Conservation (phyloP, 1,139 yeast genomes). For the Hanseniaspora sp. region DNA sequence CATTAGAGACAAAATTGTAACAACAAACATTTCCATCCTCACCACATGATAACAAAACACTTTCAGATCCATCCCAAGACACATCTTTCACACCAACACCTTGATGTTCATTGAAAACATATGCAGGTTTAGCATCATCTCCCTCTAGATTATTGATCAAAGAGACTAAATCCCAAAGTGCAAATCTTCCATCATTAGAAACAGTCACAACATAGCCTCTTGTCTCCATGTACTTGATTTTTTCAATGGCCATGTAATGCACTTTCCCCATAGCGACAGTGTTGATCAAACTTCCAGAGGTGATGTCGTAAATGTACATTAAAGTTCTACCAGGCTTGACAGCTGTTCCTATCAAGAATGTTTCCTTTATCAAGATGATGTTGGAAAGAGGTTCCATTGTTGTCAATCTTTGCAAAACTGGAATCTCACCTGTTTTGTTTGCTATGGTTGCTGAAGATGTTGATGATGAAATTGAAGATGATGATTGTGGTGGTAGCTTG, state of each 20-base stretch:
- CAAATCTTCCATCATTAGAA: conserved; percentile 71
- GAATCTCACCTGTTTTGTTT: conserved; percentile 34
- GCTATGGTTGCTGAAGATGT: not conserved
- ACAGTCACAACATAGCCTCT: conserved; percentile 63
- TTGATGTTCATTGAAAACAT: conserved; percentile 54
- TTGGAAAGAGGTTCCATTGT: conserved; percentile 69
- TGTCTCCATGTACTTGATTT: conserved; percentile 48
- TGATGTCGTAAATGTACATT: conserved; percentile 72
- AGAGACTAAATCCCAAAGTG: conserved; percentile 63
- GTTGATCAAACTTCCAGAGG: conserved; percentile 65
- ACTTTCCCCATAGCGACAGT: conserved; percentile 40
- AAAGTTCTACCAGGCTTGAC: conserved; percentile 42
- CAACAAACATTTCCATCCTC: conserved; percentile 65
- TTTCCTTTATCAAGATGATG: conserved; percentile 32
- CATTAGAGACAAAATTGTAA: conserved; percentile 36
- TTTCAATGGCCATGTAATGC: conserved; percentile 69
- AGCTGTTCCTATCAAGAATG: conserved; percentile 53
- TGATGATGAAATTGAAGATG: not conserved
- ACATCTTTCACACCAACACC: conserved; percentile 26
- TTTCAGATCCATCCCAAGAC: conserved; percentile 32
- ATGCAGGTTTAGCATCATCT: conserved; percentile 35
- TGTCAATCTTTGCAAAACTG: conserved; percentile 72
- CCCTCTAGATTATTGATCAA: conserved; percentile 35
- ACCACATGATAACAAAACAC: conserved; percentile 60
- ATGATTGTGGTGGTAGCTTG: not conserved